Evolutionary conservation across 2,329 filamentous ascomycete species (phyloP), one percentile per base, ranked within the genome.

Genomic region (Parascedosporium putredinis): DNA sequence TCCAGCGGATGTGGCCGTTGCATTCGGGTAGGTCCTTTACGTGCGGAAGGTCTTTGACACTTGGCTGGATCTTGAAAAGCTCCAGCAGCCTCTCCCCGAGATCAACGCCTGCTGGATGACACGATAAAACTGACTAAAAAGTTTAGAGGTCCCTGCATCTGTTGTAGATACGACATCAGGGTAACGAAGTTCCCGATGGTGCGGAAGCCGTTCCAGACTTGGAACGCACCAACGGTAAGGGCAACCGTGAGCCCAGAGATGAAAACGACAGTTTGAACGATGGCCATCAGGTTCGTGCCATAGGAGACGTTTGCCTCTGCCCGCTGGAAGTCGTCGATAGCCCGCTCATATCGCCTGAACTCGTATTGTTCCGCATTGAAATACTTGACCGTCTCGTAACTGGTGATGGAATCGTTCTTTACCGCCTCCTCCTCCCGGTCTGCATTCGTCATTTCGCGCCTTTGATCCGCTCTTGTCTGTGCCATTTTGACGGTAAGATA

Each of bases 71-170:
- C 66, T 95, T 95, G 78, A 98, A 97, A 16, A 98, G 73, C 66
- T 97, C 93, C 50, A 98, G 71, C 64, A 98, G 83, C 16, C 93
- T 83, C 72, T 98, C 93, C 4, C 91, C 90, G 94, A 96, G 61
- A 98, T 97, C 84, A 98, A 87, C 49, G 91, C 87, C 58, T 90
- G 93, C 67, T 97, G 93, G 5, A 97, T 91, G 54, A 89, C 93
- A 47, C 91, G 80, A 66, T 97, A 98, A 64, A 97, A 97, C 0
- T 89, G 93, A 51, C 91, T 93, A 93, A 91, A 68, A 88, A 91
- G 64, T 91, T 90, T 53, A 91, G 72, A 1, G 87, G 87, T 0
- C 81, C 81, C 62, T 91, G 87, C 16, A 93, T 72, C 64, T 93
- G 87, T 16, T 81, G 81, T 64, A 91, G 80, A 62, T 90, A 91